phyloP scores from a whole-genome alignment of 2,329 filamentous ascomycete species.

The Alternaria sp. region DNA sequence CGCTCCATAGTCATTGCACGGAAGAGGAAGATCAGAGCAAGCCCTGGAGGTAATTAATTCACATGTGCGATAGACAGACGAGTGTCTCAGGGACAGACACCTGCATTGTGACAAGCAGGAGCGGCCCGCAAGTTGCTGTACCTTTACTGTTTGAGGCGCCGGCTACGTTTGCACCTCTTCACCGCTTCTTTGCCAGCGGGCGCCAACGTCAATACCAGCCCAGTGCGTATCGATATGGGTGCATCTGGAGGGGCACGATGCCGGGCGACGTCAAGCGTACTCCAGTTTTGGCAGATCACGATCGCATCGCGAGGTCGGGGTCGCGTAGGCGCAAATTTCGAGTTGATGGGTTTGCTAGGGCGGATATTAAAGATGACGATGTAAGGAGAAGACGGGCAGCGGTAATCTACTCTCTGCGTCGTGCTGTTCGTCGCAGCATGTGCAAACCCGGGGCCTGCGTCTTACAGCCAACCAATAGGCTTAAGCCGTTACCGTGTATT shows the following conservation, averaged over 20 bases:
- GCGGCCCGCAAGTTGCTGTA: slow-evolving; percentile 32
- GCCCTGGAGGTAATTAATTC: not conserved
- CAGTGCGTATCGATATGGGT: slow-evolving; percentile 39
- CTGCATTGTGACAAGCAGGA: slow-evolving; percentile 33
- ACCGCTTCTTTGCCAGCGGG: slow-evolving; percentile 44
- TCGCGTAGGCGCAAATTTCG: not conserved
- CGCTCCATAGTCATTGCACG: not conserved
- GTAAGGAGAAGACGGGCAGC: slow-evolving; percentile 11
- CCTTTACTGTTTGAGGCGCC: slow-evolving; percentile 26
- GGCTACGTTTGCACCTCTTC: slow-evolving; percentile 39
- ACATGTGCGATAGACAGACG: slow-evolving; percentile 16
- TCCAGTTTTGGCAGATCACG: slow-evolving; percentile 19
- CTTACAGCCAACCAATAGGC: slow-evolving; percentile 37
- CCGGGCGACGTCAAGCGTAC: slow-evolving; percentile 33
- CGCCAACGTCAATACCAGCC: slow-evolving; percentile 22
- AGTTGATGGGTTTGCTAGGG: slow-evolving; percentile 8
- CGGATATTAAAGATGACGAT: slow-evolving; percentile 32
- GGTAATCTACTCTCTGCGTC: slow-evolving; percentile 31
- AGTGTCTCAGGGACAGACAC: slow-evolving; percentile 17
- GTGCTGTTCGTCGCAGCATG: slow-evolving; percentile 31
- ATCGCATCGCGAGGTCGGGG: slow-evolving; percentile 5
- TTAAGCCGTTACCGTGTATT: slow-evolving; percentile 22
- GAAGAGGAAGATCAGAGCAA: not conserved
- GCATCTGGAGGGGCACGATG: slow-evolving; percentile 33
- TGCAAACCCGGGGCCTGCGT: slow-evolving; percentile 32